These are phyloP conservation scores for Metschnikowia kofuensis DNA, from an alignment of 805 yeast genomes.

Conservation along the genomic window DNA sequence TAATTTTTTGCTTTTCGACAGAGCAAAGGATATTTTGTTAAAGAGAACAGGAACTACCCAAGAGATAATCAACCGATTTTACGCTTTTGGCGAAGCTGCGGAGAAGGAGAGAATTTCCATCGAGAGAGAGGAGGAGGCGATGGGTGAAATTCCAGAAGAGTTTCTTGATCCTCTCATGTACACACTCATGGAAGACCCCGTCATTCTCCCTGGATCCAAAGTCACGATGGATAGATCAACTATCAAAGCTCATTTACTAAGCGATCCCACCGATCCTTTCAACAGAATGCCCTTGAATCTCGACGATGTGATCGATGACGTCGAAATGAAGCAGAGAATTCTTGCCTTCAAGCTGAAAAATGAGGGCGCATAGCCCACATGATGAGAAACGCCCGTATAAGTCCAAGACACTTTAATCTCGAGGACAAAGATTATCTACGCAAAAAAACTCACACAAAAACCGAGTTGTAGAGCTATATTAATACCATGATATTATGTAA, in stretches of 20 bases:
- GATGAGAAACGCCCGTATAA: no score
- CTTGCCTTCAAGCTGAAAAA: constrained; percentile 51
- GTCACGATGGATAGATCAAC: constrained; percentile 87
- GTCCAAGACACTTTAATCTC: no score
- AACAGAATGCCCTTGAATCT: constrained; percentile 86
- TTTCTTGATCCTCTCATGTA: constrained; percentile 96
- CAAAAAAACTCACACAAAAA: background rate
- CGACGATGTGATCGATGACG: constrained; percentile 83
- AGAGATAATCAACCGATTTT: constrained; percentile 49
- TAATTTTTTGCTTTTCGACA: constrained; percentile 57
- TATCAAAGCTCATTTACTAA: constrained; percentile 86
- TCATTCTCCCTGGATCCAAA: constrained; percentile 83
- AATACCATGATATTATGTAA: constrained; percentile 20
- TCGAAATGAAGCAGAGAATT: constrained; percentile 61
- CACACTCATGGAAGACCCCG: constrained; percentile 95
- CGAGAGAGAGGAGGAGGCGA: constrained; percentile 80
- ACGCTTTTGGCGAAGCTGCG: constrained; percentile 62
- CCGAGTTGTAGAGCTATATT: constrained; percentile 21
- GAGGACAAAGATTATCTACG: no score
- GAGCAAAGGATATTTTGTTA: constrained; percentile 67
- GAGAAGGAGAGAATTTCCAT: constrained; percentile 57
- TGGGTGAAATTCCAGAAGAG: constrained; percentile 95
- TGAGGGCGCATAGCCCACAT: background rate
- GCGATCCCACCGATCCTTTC: constrained; percentile 97
- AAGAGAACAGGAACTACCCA: constrained; percentile 49